Conservation (phyloP, 805 yeast species). For the Teunomyces tritomae region DNA sequence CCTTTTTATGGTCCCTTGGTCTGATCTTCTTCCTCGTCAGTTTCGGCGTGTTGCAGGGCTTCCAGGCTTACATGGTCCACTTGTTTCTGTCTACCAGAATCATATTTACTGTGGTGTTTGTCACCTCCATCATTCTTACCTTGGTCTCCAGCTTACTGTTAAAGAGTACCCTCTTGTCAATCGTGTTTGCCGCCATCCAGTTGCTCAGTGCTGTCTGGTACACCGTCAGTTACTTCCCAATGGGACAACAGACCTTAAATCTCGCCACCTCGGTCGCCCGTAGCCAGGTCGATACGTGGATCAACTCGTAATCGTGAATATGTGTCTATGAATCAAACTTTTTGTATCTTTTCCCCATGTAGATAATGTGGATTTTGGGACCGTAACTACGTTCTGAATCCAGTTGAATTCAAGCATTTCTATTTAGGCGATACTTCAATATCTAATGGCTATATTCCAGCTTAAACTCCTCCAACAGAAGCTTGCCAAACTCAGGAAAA, state of each 20-base stretch:
- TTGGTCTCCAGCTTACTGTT: slow-evolving; percentile 35
- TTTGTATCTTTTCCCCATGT: no score
- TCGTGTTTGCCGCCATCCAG: slow-evolving; percentile 41
- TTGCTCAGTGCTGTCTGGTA: slow-evolving; percentile 43
- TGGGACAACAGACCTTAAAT: slow-evolving; percentile 43
- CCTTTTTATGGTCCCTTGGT: slow-evolving; percentile 47
- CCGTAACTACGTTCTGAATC: no score
- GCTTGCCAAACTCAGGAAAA: slow-evolving; percentile 31
- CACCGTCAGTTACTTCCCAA: slow-evolving; percentile 47
- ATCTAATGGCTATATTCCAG: slow-evolving; percentile 1
- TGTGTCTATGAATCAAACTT: not conserved
- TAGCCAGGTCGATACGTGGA: slow-evolving; percentile 44
- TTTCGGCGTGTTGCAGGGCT: slow-evolving; percentile 46
- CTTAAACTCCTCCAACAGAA: slow-evolving; percentile 12
- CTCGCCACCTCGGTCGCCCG: slow-evolving; percentile 43
- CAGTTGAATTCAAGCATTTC: no score
- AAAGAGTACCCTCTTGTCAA: slow-evolving; percentile 37
- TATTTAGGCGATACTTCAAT: no score
- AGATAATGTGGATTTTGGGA: no score
- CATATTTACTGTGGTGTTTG: slow-evolving; percentile 36
- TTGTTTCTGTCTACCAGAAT: slow-evolving; percentile 42
- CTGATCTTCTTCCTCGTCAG: slow-evolving; percentile 45
- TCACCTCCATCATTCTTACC: slow-evolving; percentile 39
- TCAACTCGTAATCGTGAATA: slow-evolving; percentile 14
- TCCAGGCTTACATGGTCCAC: slow-evolving; percentile 38